Conservation (phyloP, 1,284 basidiomycete species). For the Ustilago esculenta region DNA sequence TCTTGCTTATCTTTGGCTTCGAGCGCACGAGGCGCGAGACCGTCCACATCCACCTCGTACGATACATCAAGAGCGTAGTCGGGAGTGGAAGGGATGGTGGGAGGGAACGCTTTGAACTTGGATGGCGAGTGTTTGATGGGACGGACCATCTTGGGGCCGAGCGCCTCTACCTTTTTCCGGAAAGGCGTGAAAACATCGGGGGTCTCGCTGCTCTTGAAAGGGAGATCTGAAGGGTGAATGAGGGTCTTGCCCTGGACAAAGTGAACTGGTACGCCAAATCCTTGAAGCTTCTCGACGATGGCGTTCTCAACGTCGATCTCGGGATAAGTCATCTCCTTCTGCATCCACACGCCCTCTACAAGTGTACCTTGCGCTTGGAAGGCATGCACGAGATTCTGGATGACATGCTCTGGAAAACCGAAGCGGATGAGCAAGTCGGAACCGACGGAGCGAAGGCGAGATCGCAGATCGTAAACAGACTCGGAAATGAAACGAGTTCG, state of each 20-base stretch:
- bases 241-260: conserved; percentile 61
- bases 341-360: conserved; percentile 63
- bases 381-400: conserved; percentile 49
- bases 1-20: conserved; percentile 51
- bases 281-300: conserved; percentile 44
- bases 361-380: conserved; percentile 52
- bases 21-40: conserved; percentile 39
- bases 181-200: conserved; percentile 71
- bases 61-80: conserved; percentile 61
- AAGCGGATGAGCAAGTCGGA: conserved; percentile 71
- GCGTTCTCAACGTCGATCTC: conserved; percentile 52
- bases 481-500: conserved; percentile 70
- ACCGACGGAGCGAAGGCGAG: conserved; percentile 67
- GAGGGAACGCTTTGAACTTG: conserved; percentile 55
- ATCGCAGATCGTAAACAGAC: conserved; percentile 70
- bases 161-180: conserved; percentile 70
- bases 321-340: conserved; percentile 59
- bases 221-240: conserved; percentile 68
- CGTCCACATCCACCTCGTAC: conserved; percentile 63
- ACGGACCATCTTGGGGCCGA: conserved; percentile 66
- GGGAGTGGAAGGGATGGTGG: conserved; percentile 38
- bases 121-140: conserved; percentile 45
- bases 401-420: conserved; percentile 69
- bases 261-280: conserved; percentile 44
- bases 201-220: conserved; percentile 68